Evolutionary conservation across 352 stramenopile genomes (phyloP), one percentile per base, ranked within the genome.

Genomic region (Globisporangium iwayamae): DNA sequence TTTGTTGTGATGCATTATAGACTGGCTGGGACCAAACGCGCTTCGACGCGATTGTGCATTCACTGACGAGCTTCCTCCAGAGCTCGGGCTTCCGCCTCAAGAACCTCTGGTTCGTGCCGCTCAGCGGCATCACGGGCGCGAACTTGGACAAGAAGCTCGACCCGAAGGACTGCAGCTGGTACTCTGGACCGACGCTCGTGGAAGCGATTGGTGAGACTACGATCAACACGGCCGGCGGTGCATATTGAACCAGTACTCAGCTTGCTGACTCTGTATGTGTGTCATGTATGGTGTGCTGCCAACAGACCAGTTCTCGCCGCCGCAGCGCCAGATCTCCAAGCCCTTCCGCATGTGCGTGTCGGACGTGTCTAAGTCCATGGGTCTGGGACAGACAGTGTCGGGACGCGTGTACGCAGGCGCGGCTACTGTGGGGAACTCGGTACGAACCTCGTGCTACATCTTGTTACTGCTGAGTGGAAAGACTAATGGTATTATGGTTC

Each of bases 341-440:
- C 79, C 85, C 0, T 94, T 96, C 72, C 87, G 87, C 34, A 94
- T 96, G 85, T 79, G 76, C 16, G 75, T 96, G 11, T 92, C 87
- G 1, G 87, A 96, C 56, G 84, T 96, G 9, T 93, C 84, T 58
- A 94, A 90, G 71, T 93, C 86, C 0, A 91, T 93, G 78, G 89
- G 81, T 51, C 58, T 95, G 0, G 87, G 87, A 0, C 81, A 88
- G 55, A 93, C 81, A 2, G 79, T 95, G 55, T 91, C 84, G n/a
- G 87, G 87, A 39, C 84, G 87, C n/a, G 77, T 95, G n/a, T 93
- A 95, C 36, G 76, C 87, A 28, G 87, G 87, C 28, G 87, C 87
- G 10, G 81, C 79, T 7, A 70, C 78, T 0, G 73, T 83, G 9
- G 83, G 84, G 16, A 82, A 91, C 62, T 90, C 85, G 66, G 83